phyloP scores from a whole-genome alignment of 495 filamentous ascomycete species.

The Tuber indicum region DNA sequence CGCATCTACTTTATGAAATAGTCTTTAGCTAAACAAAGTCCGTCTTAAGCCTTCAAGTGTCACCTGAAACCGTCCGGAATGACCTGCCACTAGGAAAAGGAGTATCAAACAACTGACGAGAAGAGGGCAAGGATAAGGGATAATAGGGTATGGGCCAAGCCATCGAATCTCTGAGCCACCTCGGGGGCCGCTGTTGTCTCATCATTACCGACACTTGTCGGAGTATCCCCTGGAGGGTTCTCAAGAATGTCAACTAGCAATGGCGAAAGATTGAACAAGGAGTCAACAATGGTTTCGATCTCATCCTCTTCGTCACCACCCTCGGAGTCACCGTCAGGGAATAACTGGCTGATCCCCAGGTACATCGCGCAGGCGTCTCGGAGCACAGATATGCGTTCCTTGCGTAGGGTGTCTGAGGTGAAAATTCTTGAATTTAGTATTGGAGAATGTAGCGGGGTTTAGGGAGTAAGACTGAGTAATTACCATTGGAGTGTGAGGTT shows the following conservation, averaged over 20 bases:
- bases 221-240: background rate
- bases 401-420: background rate
- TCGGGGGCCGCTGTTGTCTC: background rate
- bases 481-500: background rate
- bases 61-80: background rate
- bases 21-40: background rate
- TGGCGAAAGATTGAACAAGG: background rate
- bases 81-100: background rate
- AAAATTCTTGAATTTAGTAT: background rate
- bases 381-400: background rate
- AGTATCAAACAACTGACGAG: background rate
- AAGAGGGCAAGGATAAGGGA: background rate
- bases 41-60: background rate
- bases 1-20: background rate
- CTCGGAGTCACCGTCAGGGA: background rate
- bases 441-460: background rate
- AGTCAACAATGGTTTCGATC: background rate
- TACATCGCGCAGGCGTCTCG: background rate
- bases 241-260: background rate
- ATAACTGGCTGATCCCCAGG: background rate
- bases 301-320: background rate
- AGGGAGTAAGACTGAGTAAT: background rate
- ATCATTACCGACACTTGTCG: background rate
- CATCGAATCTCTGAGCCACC: background rate
- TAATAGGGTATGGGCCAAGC: background rate